Base-by-base conservation (phyloP, 2,329 filamentous ascomycete genomes). In the Diaporthe eres region DNA sequence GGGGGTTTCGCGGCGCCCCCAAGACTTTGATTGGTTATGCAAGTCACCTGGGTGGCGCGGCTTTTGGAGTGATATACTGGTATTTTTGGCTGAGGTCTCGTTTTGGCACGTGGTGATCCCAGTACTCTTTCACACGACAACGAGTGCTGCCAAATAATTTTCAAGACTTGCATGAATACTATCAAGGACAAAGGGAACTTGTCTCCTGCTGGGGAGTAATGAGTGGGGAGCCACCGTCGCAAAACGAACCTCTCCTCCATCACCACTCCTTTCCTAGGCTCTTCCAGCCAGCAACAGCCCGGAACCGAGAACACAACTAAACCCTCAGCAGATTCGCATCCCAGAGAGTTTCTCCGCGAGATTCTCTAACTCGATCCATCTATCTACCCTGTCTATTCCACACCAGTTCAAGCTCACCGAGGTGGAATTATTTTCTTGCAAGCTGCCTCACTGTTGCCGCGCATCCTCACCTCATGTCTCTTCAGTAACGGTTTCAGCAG, bases 151-250 rank as follows among this genome's bases (percentile, higher is more conserved):
- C 49, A 22, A 4, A 12, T 53, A 12, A 67, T n/a, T 70, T 28
- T 42, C n/a, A 42, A 28, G 22, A 22, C 3, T 31, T 28, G 34
- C n/a, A 55, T 49, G 17, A 34, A 34, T 47, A 55, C 65, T 70
- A 55, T 70, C 47, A 55, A 42, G 15, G 34, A 70, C 65, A 70
- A 70, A 70, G 49, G 65, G n/a, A 55, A 55, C 15, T 70, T 28
- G 10, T 42, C 49, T 42, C 49, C 65, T 53, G 65, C 49, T 55
- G 34, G n/a, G 37, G 65, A 70, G 65, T 53, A 55, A 55, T 42
- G 37, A 17, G 49, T 55, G 47, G 22, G 22, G 17, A 70, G 34
- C 49, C 8, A 55, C 44, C 65, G 7, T 39, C 34, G 13, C 44
- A 39, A 4, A 53, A 39, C 22, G 19, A 22, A 37, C 9, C 22